Evolutionary conservation across 2,329 filamentous ascomycete genomes (phyloP).

Genomic region (Diaporthe ilicicola): DNA sequence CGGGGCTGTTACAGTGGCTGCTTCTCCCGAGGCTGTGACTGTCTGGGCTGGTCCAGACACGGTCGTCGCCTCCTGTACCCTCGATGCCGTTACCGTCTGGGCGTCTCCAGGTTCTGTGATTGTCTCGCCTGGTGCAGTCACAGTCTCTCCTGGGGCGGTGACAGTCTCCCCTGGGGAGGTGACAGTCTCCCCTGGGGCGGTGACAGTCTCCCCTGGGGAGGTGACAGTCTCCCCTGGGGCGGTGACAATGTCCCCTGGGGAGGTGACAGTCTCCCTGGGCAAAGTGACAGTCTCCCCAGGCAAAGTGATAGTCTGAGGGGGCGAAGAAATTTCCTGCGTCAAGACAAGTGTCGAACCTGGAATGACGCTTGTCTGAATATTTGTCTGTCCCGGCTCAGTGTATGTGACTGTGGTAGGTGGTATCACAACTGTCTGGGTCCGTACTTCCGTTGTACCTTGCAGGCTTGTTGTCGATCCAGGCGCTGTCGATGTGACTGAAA

Average conservation of each 20-base stretch:
- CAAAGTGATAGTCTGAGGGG: slow-evolving; percentile 32
- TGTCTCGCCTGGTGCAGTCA: slow-evolving; percentile 36
- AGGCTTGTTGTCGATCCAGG: not conserved
- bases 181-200: slow-evolving; percentile 35
- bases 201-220: slow-evolving; percentile 28
- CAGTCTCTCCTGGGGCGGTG: slow-evolving; percentile 27
- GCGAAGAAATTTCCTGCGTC: not conserved
- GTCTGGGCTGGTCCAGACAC: not conserved
- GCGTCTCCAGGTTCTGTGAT: not conserved
- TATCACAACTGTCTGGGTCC: slow-evolving; percentile 16
- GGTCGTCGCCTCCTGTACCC: not conserved
- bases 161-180: slow-evolving; percentile 31
- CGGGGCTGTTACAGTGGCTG: slow-evolving; percentile 34
- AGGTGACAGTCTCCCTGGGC: slow-evolving; percentile 35
- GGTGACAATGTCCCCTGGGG: slow-evolving; percentile 31
- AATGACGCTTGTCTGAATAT: not conserved
- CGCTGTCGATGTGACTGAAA: not conserved
- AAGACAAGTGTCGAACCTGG: not conserved
- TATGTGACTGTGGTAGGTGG: slow-evolving; percentile 40
- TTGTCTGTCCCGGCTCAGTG: slow-evolving; percentile 33
- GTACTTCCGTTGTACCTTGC: not conserved
- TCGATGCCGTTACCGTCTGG: not conserved
- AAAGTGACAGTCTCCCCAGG: slow-evolving; percentile 34
- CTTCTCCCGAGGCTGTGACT: not conserved
- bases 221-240: slow-evolving; percentile 36